A percentile compares a stretch with the other conserved stretches of the same genome.
Evolutionary conservation across 176 grass and related monocot species (phyloP).

Genomic region (Ananas comosus): DNA sequence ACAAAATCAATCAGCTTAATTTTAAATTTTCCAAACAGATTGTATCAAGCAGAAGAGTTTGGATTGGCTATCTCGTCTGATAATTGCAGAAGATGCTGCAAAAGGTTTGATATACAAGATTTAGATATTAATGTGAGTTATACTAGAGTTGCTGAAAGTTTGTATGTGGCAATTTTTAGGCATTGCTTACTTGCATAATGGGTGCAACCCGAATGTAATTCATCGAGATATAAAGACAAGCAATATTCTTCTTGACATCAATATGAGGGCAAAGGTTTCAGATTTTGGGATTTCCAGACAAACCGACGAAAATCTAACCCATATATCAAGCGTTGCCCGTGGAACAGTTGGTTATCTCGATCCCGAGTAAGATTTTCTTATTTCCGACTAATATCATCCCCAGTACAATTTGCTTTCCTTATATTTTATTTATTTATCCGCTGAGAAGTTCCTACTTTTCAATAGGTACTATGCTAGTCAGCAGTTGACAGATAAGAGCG

Average conservation of each 20-base stretch:
- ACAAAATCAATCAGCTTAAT: not conserved
- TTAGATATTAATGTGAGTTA: not conserved
- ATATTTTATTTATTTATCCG: not conserved
- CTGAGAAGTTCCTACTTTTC: not conserved
- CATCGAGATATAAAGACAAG: conserved; percentile 9
- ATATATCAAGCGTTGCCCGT: conserved; percentile 7
- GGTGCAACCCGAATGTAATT: conserved; percentile 6
- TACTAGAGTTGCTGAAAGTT: not conserved
- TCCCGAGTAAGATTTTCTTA: conserved; percentile 3
- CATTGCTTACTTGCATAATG: conserved; percentile 12
- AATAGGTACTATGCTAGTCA: conserved; percentile 8
- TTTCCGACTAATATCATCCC: not conserved
- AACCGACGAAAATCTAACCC: conserved; percentile 5
- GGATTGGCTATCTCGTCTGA: conserved; percentile 3
- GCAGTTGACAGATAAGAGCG: conserved; percentile 3
- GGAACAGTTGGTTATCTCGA: conserved; percentile 8
- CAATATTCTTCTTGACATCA: conserved; percentile 15
- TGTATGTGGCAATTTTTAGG: not conserved
- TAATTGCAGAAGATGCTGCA: conserved; percentile 9
- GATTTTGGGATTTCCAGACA: conserved; percentile 15
- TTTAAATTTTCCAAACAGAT: not conserved
- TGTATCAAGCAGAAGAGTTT: conserved; percentile 5
- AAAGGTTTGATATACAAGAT: conserved; percentile 1
- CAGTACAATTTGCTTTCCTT: not conserved
- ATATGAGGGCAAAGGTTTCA: conserved; percentile 6